These are phyloP conservation scores for Aureobasidium sp. DNA, from an alignment of 2,329 filamentous ascomycete genomes.

Conservation along the genomic window DNA sequence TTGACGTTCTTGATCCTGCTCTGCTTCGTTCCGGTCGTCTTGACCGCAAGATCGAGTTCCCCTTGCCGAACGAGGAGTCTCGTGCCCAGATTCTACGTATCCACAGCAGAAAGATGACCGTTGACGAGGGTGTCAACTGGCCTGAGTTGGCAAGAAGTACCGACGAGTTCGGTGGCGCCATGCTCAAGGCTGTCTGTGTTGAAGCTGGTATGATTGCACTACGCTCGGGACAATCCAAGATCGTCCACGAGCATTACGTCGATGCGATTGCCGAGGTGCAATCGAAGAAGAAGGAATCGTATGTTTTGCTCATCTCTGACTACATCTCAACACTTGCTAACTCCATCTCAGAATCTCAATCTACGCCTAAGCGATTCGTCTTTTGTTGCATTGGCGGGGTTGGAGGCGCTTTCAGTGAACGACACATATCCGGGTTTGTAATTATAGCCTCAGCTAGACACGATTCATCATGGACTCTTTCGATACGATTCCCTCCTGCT, in stretches of 20 bases:
- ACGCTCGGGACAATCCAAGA: conserved; percentile 88
- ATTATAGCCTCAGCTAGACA: conserved; percentile 13
- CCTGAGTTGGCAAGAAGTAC: conserved; percentile 89
- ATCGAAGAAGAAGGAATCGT: conserved; percentile 78
- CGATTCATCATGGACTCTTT: conserved; percentile 11
- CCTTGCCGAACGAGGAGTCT: conserved; percentile 93
- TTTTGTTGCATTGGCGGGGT: conserved; percentile 10
- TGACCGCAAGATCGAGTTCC: conserved; percentile 97
- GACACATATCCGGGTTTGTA: conserved; percentile 10
- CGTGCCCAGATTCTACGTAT: conserved; percentile 95
- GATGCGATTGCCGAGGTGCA: conserved; percentile 96
- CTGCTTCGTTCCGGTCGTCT: conserved; percentile 84
- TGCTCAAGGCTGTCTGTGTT: conserved; percentile 96
- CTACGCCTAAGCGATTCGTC: conserved; percentile 13
- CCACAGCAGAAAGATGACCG: conserved; percentile 96
- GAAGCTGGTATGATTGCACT: conserved; percentile 99
- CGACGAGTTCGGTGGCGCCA: conserved; percentile 95
- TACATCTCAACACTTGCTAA: neutral
- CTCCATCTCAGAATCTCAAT: conserved; percentile 12
- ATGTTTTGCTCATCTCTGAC: neutral
- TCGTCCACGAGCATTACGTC: conserved; percentile 96
- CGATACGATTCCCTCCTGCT: neutral
- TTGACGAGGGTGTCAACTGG: conserved; percentile 92
- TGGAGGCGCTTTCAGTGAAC: conserved; percentile 4
- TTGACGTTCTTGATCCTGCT: conserved; percentile 88